A percentile compares a stretch with the other conserved stretches of the same genome.
phyloP scores from a whole-genome alignment of 805 yeast species.

The Saccharomycopsis vini region DNA sequence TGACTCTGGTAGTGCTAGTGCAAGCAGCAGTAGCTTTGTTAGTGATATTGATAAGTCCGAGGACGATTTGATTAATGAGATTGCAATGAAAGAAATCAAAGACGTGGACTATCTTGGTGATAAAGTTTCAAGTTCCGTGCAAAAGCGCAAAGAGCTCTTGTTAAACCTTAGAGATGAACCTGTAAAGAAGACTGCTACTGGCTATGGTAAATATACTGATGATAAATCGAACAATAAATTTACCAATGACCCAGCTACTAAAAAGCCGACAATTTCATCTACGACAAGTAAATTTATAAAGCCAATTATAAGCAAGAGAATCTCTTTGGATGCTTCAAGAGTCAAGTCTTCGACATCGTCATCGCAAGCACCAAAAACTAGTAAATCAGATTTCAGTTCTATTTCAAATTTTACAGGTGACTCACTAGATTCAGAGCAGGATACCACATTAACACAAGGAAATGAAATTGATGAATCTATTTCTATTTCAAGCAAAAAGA shows the following conservation, averaged over 20 bases:
- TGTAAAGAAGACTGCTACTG: slow-evolving; percentile 52
- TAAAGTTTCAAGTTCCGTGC: slow-evolving; percentile 9
- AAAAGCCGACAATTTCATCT: neutral
- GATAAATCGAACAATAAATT: neutral
- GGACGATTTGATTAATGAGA: slow-evolving; percentile 14
- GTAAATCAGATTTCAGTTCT: too few species aligned
- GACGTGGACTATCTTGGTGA: slow-evolving; percentile 14
- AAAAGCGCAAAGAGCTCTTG: slow-evolving; percentile 15
- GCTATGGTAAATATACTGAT: slow-evolving; percentile 73
- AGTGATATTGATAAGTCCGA: slow-evolving; percentile 15
- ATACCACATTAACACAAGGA: too few species aligned
- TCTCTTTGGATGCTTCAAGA: slow-evolving; percentile 8
- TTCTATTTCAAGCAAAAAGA: slow-evolving; percentile 11
- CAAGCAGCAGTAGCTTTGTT: neutral
- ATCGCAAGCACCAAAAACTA: neutral
- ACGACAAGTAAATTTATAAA: neutral
- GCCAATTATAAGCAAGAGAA: slow-evolving; percentile 9
- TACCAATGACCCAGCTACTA: neutral
- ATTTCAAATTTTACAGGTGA: too few species aligned
- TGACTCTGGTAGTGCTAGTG: neutral
- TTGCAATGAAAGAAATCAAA: slow-evolving; percentile 18
- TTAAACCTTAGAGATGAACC: slow-evolving; percentile 9
- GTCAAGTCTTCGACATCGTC: neutral
- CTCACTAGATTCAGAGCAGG: too few species aligned
- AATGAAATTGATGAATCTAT: too few species aligned